phyloP scores from a whole-genome alignment of 106 monocot genomes.

The Dendrobium chrysotoxum region DNA sequence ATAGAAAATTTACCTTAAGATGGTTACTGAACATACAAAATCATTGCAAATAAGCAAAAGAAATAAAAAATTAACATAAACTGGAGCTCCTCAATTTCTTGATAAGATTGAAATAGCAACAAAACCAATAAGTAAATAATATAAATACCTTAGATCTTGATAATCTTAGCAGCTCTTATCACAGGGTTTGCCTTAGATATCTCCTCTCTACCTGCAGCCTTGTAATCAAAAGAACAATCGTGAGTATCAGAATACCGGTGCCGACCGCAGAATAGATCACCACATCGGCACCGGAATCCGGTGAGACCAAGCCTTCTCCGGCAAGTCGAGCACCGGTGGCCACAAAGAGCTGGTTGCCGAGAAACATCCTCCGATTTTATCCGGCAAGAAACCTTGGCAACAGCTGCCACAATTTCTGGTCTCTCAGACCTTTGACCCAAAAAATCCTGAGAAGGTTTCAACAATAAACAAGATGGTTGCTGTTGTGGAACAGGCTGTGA shows the following conservation, averaged over 20 bases:
- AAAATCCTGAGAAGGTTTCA: slow-evolving; percentile 33
- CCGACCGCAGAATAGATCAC: slow-evolving; percentile 63
- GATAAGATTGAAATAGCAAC: neutral
- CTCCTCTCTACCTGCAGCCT: slow-evolving; percentile 75
- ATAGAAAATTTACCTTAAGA: neutral
- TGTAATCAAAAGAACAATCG: slow-evolving; percentile 87
- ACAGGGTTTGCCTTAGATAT: slow-evolving; percentile 80
- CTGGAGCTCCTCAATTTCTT: neutral
- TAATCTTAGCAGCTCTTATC: slow-evolving; percentile 75
- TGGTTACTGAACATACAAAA: neutral
- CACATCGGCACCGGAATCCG: slow-evolving; percentile 89
- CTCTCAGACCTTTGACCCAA: slow-evolving; percentile 17
- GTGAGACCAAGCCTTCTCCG: slow-evolving; percentile 66
- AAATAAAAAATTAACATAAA: neutral
- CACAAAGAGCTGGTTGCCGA: slow-evolving; percentile 12
- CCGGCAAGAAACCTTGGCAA: neutral
- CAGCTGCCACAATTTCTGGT: neutral
- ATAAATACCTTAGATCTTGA: slow-evolving; percentile 60
- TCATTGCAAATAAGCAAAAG: neutral
- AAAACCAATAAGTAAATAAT: neutral
- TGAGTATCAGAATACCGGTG: slow-evolving; percentile 77
- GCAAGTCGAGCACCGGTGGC: slow-evolving; percentile 60
- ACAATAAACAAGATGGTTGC: slow-evolving; percentile 20
- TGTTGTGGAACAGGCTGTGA: slow-evolving; percentile 7
- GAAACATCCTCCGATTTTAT: slow-evolving; percentile 7